These are phyloP conservation scores for Populus pruinosa DNA, from an alignment of 345 rosid genomes.

Conservation along the genomic window DNA sequence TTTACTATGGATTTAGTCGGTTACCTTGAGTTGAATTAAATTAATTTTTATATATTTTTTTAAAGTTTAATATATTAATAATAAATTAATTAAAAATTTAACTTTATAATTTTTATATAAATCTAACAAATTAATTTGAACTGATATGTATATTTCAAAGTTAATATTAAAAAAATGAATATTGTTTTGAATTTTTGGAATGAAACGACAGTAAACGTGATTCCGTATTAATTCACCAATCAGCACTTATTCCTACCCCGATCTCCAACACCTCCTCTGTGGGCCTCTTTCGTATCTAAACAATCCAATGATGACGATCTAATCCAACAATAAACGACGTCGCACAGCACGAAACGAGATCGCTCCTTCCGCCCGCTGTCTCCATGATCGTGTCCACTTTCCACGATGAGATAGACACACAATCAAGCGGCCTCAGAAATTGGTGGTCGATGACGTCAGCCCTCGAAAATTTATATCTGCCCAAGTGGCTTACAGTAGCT, in stretches of 20 bases:
- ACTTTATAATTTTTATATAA: too few species aligned
- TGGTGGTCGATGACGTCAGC: neutral
- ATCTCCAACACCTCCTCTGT: too few species aligned
- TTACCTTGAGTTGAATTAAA: too few species aligned
- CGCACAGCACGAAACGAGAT: neutral
- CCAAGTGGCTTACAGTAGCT: neutral
- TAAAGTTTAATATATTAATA: fast-evolving
- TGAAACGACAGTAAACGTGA: too few species aligned
- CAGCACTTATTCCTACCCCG: too few species aligned
- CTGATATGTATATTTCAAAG: too few species aligned
- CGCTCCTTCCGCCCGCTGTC: neutral
- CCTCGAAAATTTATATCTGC: neutral
- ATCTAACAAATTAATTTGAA: too few species aligned
- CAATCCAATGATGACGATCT: neutral
- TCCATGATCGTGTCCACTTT: neutral
- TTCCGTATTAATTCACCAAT: too few species aligned
- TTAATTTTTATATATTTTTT: too few species aligned
- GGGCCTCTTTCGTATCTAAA: neutral
- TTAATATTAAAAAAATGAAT: too few species aligned
- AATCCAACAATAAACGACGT: neutral
- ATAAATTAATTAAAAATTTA: too few species aligned
- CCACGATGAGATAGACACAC: neutral
- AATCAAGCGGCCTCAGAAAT: neutral
- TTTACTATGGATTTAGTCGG: fast-evolving
- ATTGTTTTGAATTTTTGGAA: too few species aligned